These are phyloP conservation scores for Ulvella scutata DNA, from an alignment of 139 green algal species.

Conservation along the genomic window DNA sequence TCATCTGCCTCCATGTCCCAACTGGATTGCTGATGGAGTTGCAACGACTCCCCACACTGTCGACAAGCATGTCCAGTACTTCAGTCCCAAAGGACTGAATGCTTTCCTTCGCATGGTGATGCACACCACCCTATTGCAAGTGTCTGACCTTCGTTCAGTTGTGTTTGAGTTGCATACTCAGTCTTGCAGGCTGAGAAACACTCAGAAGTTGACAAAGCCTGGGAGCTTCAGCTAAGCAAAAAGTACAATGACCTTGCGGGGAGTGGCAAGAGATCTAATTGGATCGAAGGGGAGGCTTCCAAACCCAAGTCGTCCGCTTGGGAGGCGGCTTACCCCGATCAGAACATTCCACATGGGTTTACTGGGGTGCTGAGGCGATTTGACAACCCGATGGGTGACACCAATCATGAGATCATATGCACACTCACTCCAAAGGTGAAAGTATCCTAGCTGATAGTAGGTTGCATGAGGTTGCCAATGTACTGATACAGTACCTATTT, in stretches of 20 bases:
- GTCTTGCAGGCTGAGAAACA: background rate
- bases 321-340: background rate
- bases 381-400: background rate
- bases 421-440: background rate
- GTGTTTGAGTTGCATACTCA: background rate
- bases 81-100: background rate
- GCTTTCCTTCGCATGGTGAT: background rate
- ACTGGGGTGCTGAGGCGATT: background rate
- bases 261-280: background rate
- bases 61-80: background rate
- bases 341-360: background rate
- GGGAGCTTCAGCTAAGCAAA: constrained; percentile 1
- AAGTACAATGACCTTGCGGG: constrained; percentile 2
- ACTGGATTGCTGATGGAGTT: background rate
- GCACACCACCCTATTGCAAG: background rate
- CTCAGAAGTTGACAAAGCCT: constrained; percentile 1
- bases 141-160: background rate
- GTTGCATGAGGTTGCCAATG: too few relatives aligned
- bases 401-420: background rate
- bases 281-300: background rate
- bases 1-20: background rate
- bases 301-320: background rate
- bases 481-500: background rate
- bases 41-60: background rate
- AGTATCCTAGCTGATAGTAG: background rate